Base-by-base conservation (phyloP, 192 early-diverging fungal species). In the Obelidium mucronatum region DNA sequence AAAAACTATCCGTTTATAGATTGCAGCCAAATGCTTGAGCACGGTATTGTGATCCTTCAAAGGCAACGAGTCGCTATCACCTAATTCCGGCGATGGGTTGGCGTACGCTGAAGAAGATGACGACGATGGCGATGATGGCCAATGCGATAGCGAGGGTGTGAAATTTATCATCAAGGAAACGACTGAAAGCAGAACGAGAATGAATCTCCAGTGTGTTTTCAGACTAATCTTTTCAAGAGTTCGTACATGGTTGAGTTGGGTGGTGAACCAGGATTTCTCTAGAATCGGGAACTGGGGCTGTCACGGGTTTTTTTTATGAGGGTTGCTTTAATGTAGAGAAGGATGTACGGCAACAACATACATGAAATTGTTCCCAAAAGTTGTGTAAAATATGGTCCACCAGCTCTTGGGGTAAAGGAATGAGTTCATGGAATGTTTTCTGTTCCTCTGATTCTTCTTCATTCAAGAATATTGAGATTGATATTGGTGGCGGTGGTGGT, bases 91-190 rank as follows among this genome's bases (percentile, higher is more conserved):
- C 61, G 33, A 19, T 66, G 30, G 6, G 66, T 30, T 13, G 73
- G 66, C 35, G 40, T 75, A 26, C 55, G 53, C 1, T 67, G 53
- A 4, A 67, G 75, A 30, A 54, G n/a, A 28, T 33, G 52, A 24
- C 44, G 40, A 24, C 39, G 17, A 44, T 68, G 30, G 11, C 8
- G 30, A 40, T 11, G 17, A 35, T 33, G 8, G n/a, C 75, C 75
- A 76, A 1, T 40, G 60, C 2, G 42, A 33, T 5, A 76, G 54
- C 22, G 63, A 76, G 13, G 75, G 75, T 24, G 75, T 76, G 65
- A 76, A 76, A 54, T 76, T 65, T 4, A 76, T 22, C 75, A 76
- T 76, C 30, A 76, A 33, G 6, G 75, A 34, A 11, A 76, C 53
- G 13, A 76, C 48, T 8, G 75, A 76, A 5, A 42, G 64, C 24